Evolutionary conservation across 345 rosid species (phyloP), one percentile per base, ranked within the genome.

Genomic region (Populus pruinosa): DNA sequence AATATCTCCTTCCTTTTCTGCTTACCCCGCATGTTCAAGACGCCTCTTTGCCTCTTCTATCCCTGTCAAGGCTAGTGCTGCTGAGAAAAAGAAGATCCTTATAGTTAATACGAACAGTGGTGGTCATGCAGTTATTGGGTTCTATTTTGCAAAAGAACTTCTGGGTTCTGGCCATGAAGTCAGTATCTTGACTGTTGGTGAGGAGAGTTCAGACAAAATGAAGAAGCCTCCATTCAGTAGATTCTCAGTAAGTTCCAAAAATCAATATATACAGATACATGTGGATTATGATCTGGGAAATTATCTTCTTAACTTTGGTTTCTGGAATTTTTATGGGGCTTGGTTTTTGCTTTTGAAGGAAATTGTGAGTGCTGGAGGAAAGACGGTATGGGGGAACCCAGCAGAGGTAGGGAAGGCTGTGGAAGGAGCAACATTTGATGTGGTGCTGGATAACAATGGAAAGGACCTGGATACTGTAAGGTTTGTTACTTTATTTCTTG

Each of bases 361-460:
- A 93, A 91, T 93, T 73, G 90, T 89, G 62, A 82, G 93, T 77
- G 93, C 83, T 39, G 98, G 98, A 76, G 98, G 99, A 38, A 87
- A 90, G 82, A 91, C 97, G 0, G 88, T 88, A 29, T 96, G 98
- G 99, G 99, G 98, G 78, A 88, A 88, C 65, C 99, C 99, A 0
- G 88, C 90, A 0, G 91, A 88, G 18, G 88, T 92, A 13, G 99
- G 90, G 56, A 89, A 85, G 47, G 89, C 78, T 1, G 82, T 93
- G 80, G 97, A 80, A 77, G 94, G 88, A 8, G 89, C 79, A 74
- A 74, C 88, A 63, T 93, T 92, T 72, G 97, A 96, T 82, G 96
- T 89, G 69, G 99, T 95, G 67, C 84, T 95, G 64, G 97, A 95
- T 73, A 93, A 96, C 88, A 96, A 96, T 77, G 99, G 98, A 88